phyloP scores from a whole-genome alignment of 495 filamentous ascomycete species.

The Penicillium macrosclerotiorum region DNA sequence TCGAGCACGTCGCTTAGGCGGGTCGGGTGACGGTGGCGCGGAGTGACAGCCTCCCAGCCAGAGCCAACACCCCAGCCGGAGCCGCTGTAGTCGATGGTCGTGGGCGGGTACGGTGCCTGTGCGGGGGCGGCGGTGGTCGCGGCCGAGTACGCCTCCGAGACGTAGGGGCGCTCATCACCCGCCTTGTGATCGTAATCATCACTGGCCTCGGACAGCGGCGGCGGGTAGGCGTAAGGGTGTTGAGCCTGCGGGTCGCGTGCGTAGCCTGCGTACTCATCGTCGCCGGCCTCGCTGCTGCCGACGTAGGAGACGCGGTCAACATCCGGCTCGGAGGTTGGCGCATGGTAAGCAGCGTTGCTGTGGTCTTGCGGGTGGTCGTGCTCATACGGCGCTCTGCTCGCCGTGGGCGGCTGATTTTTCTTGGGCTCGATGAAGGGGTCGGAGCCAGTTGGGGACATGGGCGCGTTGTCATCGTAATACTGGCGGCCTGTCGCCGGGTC shows the following conservation, averaged over 20 bases:
- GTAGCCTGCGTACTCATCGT: constrained; percentile 57
- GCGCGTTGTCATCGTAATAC: constrained; percentile 42
- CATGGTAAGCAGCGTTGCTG: constrained; percentile 32
- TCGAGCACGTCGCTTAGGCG: constrained; percentile 92
- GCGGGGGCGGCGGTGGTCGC: constrained; percentile 29
- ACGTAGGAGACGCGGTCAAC: constrained; percentile 52
- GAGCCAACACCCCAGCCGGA: constrained; percentile 61
- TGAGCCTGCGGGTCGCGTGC: constrained; percentile 49
- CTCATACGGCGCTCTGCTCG: constrained; percentile 30
- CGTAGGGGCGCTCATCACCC: constrained; percentile 46
- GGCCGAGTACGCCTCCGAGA: constrained; percentile 46
- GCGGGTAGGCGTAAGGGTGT: constrained; percentile 38
- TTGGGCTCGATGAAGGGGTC: constrained; percentile 55
- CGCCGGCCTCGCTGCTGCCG: constrained; percentile 50
- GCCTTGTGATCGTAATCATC: constrained; percentile 55
- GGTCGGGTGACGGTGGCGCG: constrained; percentile 93
- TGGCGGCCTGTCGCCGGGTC: constrained; percentile 29
- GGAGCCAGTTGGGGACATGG: constrained; percentile 53
- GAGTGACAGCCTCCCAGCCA: constrained; percentile 72
- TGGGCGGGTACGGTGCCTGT: constrained; percentile 30
- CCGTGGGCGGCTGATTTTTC: constrained; percentile 19
- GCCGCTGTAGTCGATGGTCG: constrained; percentile 53
- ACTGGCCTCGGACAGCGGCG: constrained; percentile 44
- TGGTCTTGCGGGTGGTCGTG: constrained; percentile 48
- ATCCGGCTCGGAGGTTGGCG: constrained; percentile 42